Conservation (phyloP, 148 eudicot species). For the Oxyria digyna region DNA sequence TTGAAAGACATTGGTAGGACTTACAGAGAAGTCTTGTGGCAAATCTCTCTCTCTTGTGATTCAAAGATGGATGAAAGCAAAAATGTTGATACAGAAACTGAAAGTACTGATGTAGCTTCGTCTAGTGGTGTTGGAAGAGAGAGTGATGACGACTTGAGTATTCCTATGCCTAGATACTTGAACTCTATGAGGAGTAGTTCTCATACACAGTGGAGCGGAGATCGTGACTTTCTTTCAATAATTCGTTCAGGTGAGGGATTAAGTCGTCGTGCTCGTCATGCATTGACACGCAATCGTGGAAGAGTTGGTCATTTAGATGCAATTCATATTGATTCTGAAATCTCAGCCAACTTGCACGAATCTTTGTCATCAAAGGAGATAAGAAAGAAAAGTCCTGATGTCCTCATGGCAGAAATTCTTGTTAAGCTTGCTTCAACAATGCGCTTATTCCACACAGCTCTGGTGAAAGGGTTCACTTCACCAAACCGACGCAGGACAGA, state of each 20-base stretch:
- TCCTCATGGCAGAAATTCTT: conserved; percentile 55
- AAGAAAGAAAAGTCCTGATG: conserved; percentile 82
- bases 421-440: conserved; percentile 63
- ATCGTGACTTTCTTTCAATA: conserved; percentile 74
- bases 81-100: conserved; percentile 48
- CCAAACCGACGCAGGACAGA: conserved; percentile 91
- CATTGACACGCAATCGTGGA: conserved; percentile 73
- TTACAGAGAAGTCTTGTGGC: conserved; percentile 86
- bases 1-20: conserved; percentile 79
- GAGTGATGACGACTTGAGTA: conserved; percentile 73
- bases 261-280: conserved; percentile 82
- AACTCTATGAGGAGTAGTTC: conserved; percentile 63
- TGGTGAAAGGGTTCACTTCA: conserved; percentile 74
- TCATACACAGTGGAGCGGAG: conserved; percentile 70
- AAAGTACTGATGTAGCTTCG: conserved; percentile 40
- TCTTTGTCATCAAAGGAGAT: conserved; percentile 31
- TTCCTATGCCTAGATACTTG: conserved; percentile 65
- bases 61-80: conserved; percentile 64
- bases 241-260: conserved; percentile 77
- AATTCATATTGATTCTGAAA: conserved; percentile 60
- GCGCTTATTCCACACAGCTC: conserved; percentile 73
- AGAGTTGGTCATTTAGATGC: conserved; percentile 76
- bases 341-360: conserved; percentile 39
- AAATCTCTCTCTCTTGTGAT: conserved; percentile 66
- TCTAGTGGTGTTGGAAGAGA: conserved; percentile 63